These are phyloP conservation scores for Euptelea pleiosperma DNA, from an alignment of 164 flowering plant species.

Conservation along the genomic window DNA sequence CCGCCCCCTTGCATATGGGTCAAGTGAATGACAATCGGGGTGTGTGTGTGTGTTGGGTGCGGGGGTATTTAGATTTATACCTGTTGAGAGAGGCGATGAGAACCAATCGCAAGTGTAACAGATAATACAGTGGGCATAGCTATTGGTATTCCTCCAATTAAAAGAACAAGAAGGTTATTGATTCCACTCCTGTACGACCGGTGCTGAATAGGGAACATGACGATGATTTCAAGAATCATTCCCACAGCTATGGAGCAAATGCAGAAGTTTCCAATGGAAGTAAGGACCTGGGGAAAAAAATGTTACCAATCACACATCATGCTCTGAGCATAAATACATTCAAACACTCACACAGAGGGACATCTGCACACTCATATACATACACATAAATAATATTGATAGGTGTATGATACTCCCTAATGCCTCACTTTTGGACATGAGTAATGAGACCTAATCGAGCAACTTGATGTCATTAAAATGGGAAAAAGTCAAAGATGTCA, in stretches of 20 bases:
- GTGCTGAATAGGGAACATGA: slow-evolving; percentile 75
- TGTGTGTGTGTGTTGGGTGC: no score
- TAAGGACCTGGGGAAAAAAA: slow-evolving; percentile 61
- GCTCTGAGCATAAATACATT: not conserved
- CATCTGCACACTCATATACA: no score
- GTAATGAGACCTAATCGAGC: not conserved
- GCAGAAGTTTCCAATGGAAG: slow-evolving; percentile 87
- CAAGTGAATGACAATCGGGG: not conserved
- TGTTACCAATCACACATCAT: slow-evolving; percentile 8
- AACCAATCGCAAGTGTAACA: slow-evolving; percentile 88
- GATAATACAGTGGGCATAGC: slow-evolving; percentile 93
- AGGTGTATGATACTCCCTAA: no score
- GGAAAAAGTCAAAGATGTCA: not conserved
- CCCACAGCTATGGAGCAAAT: slow-evolving; percentile 88
- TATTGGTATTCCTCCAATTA: slow-evolving; percentile 88
- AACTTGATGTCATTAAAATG: not conserved
- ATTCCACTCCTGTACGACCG: slow-evolving; percentile 73
- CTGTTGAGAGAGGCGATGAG: slow-evolving; percentile 87
- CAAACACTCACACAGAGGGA: not conserved
- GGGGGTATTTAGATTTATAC: slow-evolving; percentile 29
- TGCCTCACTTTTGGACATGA: not conserved
- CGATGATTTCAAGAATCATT: slow-evolving; percentile 78
- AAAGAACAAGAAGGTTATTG: slow-evolving; percentile 81
- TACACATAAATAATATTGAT: no score
- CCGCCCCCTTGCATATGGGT: not conserved